Conservation (phyloP, 805 yeast genomes). For the Lipomyces japonicus region DNA sequence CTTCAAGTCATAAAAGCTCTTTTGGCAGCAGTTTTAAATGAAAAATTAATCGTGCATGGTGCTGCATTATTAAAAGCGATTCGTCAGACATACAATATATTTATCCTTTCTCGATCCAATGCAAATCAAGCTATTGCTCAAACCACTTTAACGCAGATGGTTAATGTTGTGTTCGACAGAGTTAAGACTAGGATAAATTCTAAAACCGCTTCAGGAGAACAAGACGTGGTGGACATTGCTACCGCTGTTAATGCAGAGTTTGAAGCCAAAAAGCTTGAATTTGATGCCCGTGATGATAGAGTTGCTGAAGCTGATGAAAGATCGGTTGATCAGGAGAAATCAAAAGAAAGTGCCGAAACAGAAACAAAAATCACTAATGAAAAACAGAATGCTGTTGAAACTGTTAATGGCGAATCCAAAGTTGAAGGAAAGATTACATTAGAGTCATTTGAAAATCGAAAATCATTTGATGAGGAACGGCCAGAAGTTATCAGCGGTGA, state of each 20-base stretch:
- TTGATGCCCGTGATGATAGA: slow-evolving; percentile 9
- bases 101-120: slow-evolving; percentile 74
- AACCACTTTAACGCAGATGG: slow-evolving; percentile 88
- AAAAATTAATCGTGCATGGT: slow-evolving; percentile 82
- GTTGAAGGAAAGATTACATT: slow-evolving; percentile 31
- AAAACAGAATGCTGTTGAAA: not conserved
- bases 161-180: slow-evolving; percentile 78
- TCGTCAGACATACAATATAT: slow-evolving; percentile 88
- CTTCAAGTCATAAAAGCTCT: slow-evolving; percentile 89
- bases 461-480: slow-evolving; percentile 34
- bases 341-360: not conserved
- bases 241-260: slow-evolving; percentile 11
- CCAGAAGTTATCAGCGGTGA: slow-evolving; percentile 40
- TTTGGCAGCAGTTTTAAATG: slow-evolving; percentile 80
- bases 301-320: slow-evolving; percentile 17
- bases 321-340: not conserved
- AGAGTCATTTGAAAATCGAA: slow-evolving; percentile 35
- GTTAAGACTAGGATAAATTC: slow-evolving; percentile 42
- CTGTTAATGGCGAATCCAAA: not conserved
- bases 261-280: slow-evolving; percentile 2
- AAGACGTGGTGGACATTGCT: slow-evolving; percentile 17
- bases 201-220: slow-evolving; percentile 1
- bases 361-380: not conserved
- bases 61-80: slow-evolving; percentile 83
- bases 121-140: slow-evolving; percentile 92